Conservation (phyloP, 768 basidiomycete species). For the Termitomyces sp. region DNA sequence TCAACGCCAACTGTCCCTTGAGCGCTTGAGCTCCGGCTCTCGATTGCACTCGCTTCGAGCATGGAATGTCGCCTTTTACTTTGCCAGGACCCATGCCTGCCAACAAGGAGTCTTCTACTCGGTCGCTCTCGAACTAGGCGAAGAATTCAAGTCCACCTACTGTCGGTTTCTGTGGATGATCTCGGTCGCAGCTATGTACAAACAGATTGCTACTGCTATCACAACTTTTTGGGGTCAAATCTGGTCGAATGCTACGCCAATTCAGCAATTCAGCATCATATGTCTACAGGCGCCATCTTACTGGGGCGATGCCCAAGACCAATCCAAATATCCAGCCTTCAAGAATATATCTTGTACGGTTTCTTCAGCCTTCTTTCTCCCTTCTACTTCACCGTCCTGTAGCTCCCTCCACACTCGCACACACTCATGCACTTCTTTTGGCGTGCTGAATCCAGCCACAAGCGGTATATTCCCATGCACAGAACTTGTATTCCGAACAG, state of each 20-base stretch:
- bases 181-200: no score
- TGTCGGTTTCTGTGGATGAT: background rate
- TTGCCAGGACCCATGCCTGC: background rate
- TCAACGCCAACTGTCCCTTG: background rate
- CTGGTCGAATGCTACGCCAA: background rate
- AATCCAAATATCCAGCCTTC: slow-evolving; percentile 48
- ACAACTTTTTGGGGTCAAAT: background rate
- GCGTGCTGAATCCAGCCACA: slow-evolving; percentile 68
- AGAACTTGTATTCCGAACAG: slow-evolving; percentile 43
- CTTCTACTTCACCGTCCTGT: slow-evolving; percentile 28
- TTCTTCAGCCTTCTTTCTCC: slow-evolving; percentile 39
- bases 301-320: slow-evolving; percentile 68
- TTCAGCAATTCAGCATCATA: background rate
- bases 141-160: background rate
- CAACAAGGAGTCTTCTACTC: background rate
- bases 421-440: slow-evolving; percentile 69
- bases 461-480: slow-evolving; percentile 44
- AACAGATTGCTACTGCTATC: background rate
- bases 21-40: background rate
- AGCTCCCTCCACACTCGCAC: slow-evolving; percentile 64
- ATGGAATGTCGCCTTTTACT: background rate
- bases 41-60: background rate
- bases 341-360: slow-evolving; percentile 37
- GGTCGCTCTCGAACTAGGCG: background rate
- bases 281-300: background rate